These are phyloP conservation scores for Arthrobotrys entomopaga DNA, from an alignment of 2,329 filamentous ascomycete genomes.

Conservation along the genomic window DNA sequence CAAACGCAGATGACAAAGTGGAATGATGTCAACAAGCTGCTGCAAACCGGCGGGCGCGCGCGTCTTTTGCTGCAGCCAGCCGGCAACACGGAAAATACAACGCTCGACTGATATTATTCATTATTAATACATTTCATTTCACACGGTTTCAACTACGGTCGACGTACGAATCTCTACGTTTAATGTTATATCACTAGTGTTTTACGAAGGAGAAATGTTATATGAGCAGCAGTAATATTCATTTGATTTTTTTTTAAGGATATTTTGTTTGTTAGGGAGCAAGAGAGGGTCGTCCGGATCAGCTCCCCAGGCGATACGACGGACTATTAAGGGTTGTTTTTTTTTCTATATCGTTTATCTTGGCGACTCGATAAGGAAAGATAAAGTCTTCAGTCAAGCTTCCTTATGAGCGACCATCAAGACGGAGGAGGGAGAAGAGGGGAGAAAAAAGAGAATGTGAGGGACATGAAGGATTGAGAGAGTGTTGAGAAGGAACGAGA, in stretches of 20 bases:
- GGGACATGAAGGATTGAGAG: slow-evolving; percentile 11
- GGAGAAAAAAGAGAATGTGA: background rate
- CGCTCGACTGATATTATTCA: background rate
- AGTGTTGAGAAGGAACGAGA: slow-evolving; percentile 22
- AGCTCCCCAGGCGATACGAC: slow-evolving; percentile 53
- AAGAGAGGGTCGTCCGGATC: slow-evolving; percentile 54
- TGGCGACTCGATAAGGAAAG: slow-evolving; percentile 15
- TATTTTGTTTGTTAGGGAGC: slow-evolving; percentile 17
- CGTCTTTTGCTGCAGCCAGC: slow-evolving; percentile 10
- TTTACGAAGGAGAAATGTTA: background rate
- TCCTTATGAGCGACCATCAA: slow-evolving; percentile 51
- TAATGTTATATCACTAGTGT: background rate
- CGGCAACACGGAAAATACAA: slow-evolving; percentile 40
- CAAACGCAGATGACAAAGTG: background rate
- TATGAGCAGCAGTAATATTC: slow-evolving; percentile 52
- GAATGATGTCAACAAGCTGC: slow-evolving; percentile 42
- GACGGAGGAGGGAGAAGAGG: slow-evolving; percentile 41
- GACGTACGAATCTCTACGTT: too few species aligned
- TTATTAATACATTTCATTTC: too few species aligned
- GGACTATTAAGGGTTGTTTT: slow-evolving; percentile 52
- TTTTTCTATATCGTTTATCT: slow-evolving; percentile 20
- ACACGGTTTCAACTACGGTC: too few species aligned
- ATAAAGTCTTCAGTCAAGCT: slow-evolving; percentile 46
- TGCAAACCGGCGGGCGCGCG: slow-evolving; percentile 3
- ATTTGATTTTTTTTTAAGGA: slow-evolving; percentile 34